Evolutionary conservation across 192 early-diverging fungal species (phyloP), one percentile per base, ranked within the genome.

Genomic region (Mortierella antarctica): DNA sequence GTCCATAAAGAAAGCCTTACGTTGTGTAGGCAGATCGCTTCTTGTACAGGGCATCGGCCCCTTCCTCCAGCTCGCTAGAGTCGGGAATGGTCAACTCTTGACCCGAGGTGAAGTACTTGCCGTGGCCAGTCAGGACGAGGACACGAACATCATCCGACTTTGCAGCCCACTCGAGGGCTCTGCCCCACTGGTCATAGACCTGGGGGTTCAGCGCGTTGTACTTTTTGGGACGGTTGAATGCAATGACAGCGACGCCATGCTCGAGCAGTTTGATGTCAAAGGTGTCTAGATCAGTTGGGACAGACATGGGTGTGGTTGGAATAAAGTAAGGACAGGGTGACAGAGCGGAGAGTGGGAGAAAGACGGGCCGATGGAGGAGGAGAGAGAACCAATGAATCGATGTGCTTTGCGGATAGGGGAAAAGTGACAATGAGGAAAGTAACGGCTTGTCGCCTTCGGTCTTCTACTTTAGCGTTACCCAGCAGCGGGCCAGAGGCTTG

Each of bases 61-160:
- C 70, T 0, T 63, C 58, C 51, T 72, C 77, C 15, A 78, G 7
- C 15, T 71, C 77, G 20, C 53, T 59, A 23, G 65, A 71, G 31
- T 68, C 71, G 31, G 86, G 73, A 2, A 67, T 41, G 20, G 58
- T 11, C 59, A 93, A 71, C 69, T 91, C 90, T 44, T 93, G 88
- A 42, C 93, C 93, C 12, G 89, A 86, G 9, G 86, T 85, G 76
- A 84, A 94, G 58, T 87, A 92, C 39, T 86, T 86, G 54, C 93
- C 93, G 40, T 74, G 71, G 57, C 93, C 93, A 7, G 91, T 93
- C 46, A 93, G 46, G 9, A 94, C 83, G 15, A 83, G 67, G 11
- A 89, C 89, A 49, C 87, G 88, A n/a, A 91, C 86, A 49, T 74
- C 69, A 7, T 84, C 80, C 3, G 65, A 68, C 5, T 48, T 56